Conservation (phyloP, 2,329 filamentous ascomycete genomes). For the Fusarium decemcellulare region DNA sequence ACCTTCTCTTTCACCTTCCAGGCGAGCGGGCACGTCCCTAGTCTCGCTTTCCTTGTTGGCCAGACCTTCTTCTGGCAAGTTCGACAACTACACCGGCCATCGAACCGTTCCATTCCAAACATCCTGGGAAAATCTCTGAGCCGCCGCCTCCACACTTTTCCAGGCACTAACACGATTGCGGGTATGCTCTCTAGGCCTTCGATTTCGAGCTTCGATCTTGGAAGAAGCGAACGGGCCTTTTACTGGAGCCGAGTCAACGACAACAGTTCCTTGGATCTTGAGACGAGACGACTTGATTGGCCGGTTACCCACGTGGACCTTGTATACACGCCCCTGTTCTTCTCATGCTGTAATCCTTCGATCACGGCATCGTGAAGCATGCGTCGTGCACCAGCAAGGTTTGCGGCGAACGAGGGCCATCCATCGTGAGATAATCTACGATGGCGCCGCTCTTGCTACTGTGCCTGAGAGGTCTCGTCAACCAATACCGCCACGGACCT, state of each 20-base stretch:
- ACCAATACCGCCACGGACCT: background rate
- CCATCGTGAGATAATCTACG: conserved; percentile 21
- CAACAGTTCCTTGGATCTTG: conserved; percentile 7
- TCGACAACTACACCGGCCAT: background rate
- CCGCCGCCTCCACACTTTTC: conserved; percentile 16
- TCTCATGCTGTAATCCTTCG: conserved; percentile 1
- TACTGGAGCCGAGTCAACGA: conserved; percentile 27
- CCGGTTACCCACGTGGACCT: conserved; percentile 13
- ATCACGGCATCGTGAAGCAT: conserved; percentile 30
- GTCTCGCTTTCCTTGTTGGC: conserved; percentile 16
- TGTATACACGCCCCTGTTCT: conserved; percentile 16
- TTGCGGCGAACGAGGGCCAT: background rate
- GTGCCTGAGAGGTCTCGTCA: background rate
- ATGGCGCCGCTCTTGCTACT: conserved; percentile 1
- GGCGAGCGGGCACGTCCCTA: conserved; percentile 6
- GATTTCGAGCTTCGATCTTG: conserved; percentile 24
- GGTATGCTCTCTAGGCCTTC: conserved; percentile 17
- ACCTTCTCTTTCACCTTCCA: conserved; percentile 2
- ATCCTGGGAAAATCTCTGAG: conserved; percentile 43
- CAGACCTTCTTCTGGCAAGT: background rate
- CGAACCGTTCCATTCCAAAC: conserved; percentile 14
- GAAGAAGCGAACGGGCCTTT: conserved; percentile 29
- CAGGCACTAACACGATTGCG: conserved; percentile 21
- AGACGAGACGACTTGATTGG: conserved; percentile 5
- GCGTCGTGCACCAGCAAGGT: conserved; percentile 26